These are phyloP conservation scores for Pseudocercospora crystallina DNA, from an alignment of 2,329 filamentous ascomycete species.

Conservation along the genomic window DNA sequence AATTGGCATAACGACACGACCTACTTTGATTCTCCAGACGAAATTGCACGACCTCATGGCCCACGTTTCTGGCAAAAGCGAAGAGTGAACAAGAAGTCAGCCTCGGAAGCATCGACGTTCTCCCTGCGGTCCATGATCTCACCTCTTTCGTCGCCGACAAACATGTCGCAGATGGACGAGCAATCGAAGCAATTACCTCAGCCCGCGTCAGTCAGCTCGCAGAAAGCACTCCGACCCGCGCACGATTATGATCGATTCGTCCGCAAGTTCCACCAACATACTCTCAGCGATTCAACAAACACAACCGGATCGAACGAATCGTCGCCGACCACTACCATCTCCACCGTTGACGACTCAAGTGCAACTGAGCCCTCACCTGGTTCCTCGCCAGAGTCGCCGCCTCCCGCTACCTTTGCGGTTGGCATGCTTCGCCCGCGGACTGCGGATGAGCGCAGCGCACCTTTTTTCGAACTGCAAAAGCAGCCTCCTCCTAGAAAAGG, in stretches of 20 bases:
- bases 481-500: slow-evolving; percentile 60
- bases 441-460: slow-evolving; percentile 51
- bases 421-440: slow-evolving; percentile 51
- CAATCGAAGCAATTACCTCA: slow-evolving; percentile 27
- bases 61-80: slow-evolving; percentile 27
- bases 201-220: slow-evolving; percentile 15
- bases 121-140: slow-evolving; percentile 19
- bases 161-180: slow-evolving; percentile 28
- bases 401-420: slow-evolving; percentile 67
- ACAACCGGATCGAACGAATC: slow-evolving; percentile 85
- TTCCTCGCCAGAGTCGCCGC: slow-evolving; percentile 85
- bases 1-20: slow-evolving; percentile 25
- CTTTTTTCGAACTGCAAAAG: slow-evolving; percentile 54
- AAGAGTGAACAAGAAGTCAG: slow-evolving; percentile 30
- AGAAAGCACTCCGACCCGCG: slow-evolving; percentile 14
- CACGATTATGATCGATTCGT: slow-evolving; percentile 29
- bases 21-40: slow-evolving; percentile 12
- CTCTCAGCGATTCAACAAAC: slow-evolving; percentile 75
- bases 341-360: slow-evolving; percentile 87
- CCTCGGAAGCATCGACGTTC: slow-evolving; percentile 20
- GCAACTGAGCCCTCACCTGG: slow-evolving; percentile 88
- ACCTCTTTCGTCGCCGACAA: slow-evolving; percentile 20
- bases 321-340: slow-evolving; percentile 90
- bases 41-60: slow-evolving; percentile 23
- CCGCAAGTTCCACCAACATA: slow-evolving; percentile 60